Percentiles rank a stretch among this genome's conserved stretches.
These are phyloP conservation scores for Solanum phureja DNA, from an alignment of 257 asterid genomes.

Conservation along the genomic window DNA sequence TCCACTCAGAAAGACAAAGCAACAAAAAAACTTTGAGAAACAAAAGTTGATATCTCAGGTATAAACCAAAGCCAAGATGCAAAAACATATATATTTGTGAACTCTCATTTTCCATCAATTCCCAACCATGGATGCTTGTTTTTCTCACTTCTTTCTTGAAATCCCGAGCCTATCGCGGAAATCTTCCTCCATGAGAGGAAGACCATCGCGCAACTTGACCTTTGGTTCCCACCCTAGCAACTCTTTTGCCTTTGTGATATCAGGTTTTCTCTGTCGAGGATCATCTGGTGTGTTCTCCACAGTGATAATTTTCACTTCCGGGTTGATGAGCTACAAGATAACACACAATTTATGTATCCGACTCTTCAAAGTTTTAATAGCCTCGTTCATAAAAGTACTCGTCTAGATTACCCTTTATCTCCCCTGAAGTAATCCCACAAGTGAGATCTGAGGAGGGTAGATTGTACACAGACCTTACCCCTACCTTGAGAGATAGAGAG, in stretches of 20 bases:
- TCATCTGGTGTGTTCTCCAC: conserved; percentile 99
- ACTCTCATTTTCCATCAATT: not conserved
- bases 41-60: not conserved
- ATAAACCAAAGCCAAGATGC: not conserved
- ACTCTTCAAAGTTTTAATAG: not conserved
- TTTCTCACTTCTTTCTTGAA: conserved; percentile 19
- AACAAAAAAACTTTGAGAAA: not conserved
- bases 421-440: not conserved
- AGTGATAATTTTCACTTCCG: conserved; percentile 49
- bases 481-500: not conserved
- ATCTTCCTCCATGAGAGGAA: conserved; percentile 94
- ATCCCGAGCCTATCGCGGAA: conserved; percentile 72
- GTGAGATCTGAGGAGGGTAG: too few relatives aligned
- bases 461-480: not conserved
- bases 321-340: conserved; percentile 63
- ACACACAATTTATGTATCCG: not conserved
- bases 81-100: not conserved
- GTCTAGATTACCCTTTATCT: not conserved
- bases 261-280: conserved; percentile 92
- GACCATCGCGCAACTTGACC: conserved; percentile 72
- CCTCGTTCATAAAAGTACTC: not conserved
- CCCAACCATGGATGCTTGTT: not conserved
- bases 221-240: conserved; percentile 88
- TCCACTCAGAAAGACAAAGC: not conserved
- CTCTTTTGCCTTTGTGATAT: conserved; percentile 78